Conservation (phyloP, 108 stramenopile genomes). For the Schizochytrium sp. region DNA sequence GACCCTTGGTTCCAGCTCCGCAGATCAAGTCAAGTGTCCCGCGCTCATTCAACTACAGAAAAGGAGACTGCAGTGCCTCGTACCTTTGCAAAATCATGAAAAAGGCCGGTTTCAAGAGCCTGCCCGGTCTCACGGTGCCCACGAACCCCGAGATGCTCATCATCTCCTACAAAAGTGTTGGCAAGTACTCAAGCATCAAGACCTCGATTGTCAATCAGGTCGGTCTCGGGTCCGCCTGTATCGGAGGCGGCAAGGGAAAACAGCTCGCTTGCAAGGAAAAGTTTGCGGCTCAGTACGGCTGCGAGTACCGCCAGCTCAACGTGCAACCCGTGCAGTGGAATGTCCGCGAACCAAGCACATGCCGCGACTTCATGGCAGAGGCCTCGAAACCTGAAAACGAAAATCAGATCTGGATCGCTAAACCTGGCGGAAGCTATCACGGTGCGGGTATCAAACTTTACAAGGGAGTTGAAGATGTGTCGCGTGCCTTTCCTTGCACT, state of each 20-base stretch:
- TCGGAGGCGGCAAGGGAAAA: background rate
- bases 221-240: background rate
- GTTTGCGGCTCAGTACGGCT: background rate
- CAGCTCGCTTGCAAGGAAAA: conserved; percentile 8
- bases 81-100: background rate
- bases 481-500: background rate
- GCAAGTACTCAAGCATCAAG: background rate
- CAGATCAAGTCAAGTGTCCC: background rate
- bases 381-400: background rate
- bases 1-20: background rate
- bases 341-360: background rate
- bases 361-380: background rate
- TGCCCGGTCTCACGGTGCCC: background rate
- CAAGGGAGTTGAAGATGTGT: background rate
- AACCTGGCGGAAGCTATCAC: background rate
- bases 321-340: conserved; percentile 16
- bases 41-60: background rate
- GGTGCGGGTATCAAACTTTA: conserved; percentile 6
- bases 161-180: background rate
- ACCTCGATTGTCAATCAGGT: background rate
- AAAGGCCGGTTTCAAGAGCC: background rate
- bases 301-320: background rate
- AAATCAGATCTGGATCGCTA: background rate
- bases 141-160: background rate
- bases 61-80: background rate